phyloP scores from a whole-genome alignment of 345 rosid genomes.

The Boechera divaricarpa region DNA sequence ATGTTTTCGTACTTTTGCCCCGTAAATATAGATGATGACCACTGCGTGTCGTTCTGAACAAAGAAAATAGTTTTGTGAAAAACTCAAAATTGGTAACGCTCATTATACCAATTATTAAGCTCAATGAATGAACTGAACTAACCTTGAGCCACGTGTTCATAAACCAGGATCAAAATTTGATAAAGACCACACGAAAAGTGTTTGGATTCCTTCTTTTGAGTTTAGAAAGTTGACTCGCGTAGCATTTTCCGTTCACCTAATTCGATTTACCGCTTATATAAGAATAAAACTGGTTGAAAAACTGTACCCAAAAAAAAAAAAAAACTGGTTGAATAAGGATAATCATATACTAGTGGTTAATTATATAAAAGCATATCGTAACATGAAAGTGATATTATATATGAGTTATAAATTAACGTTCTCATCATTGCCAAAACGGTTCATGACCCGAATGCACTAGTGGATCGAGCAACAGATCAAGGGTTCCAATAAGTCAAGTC shows the following conservation, averaged over 20 bases:
- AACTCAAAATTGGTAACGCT: slow-evolving; percentile 16
- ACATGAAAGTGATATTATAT: neutral
- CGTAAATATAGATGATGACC: slow-evolving; percentile 12
- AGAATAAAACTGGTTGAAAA: neutral
- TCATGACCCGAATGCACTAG: neutral
- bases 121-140: slow-evolving; percentile 25
- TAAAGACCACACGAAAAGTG: slow-evolving; percentile 34
- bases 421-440: neutral
- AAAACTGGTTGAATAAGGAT: neutral
- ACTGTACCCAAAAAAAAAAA: neutral
- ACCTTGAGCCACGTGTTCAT: slow-evolving; percentile 12
- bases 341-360: neutral
- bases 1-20: slow-evolving; percentile 7
- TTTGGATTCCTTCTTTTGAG: slow-evolving; percentile 14
- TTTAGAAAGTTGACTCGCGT: slow-evolving; percentile 16
- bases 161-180: slow-evolving; percentile 15
- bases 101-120: neutral
- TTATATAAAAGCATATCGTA: neutral
- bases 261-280: slow-evolving; percentile 20
- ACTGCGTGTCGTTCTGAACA: slow-evolving; percentile 27
- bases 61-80: slow-evolving; percentile 6
- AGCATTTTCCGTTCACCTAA: slow-evolving; percentile 26
- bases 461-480: too few relatives aligned
- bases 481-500: too few relatives aligned
- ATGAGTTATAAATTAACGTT: neutral